phyloP scores from a whole-genome alignment of 495 filamentous ascomycete genomes.

The Aspergillus egyptiacus region DNA sequence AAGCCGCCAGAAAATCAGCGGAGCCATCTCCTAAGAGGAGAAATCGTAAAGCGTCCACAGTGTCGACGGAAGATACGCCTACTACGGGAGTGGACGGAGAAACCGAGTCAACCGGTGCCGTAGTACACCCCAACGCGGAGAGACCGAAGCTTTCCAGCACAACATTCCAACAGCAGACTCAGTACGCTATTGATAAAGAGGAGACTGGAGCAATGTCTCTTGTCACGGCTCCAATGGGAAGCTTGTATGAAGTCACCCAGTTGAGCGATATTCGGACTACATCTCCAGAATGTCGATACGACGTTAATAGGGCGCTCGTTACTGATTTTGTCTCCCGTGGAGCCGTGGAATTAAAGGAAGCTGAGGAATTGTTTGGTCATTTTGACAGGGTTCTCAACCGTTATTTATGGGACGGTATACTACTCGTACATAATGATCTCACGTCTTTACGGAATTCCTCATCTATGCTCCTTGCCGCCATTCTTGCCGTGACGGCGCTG shows the following conservation, averaged over 20 bases:
- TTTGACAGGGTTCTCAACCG: slow-evolving; percentile 50
- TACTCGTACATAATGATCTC: slow-evolving; percentile 39
- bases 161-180: slow-evolving; percentile 26
- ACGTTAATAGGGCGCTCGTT: slow-evolving; percentile 35
- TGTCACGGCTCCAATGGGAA: slow-evolving; percentile 54
- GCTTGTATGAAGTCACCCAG: slow-evolving; percentile 55
- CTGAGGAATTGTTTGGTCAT: slow-evolving; percentile 44
- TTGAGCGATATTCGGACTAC: slow-evolving; percentile 42
- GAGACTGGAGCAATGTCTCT: slow-evolving; percentile 39
- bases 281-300: slow-evolving; percentile 30
- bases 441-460: slow-evolving; percentile 44
- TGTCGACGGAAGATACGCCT: slow-evolving; percentile 32
- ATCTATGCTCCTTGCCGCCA: slow-evolving; percentile 44
- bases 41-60: slow-evolving; percentile 36
- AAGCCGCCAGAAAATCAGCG: slow-evolving; percentile 31
- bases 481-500: slow-evolving; percentile 48
- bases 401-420: slow-evolving; percentile 48
- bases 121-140: slow-evolving; percentile 8
- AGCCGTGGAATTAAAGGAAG: slow-evolving; percentile 42
- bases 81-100: slow-evolving; percentile 14
- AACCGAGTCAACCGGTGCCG: slow-evolving; percentile 15
- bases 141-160: slow-evolving; percentile 18
- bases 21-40: slow-evolving; percentile 33
- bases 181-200: slow-evolving; percentile 40
- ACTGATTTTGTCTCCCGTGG: slow-evolving; percentile 51